phyloP scores from a whole-genome alignment of 768 basidiomycete genomes.

The Mycena metata region DNA sequence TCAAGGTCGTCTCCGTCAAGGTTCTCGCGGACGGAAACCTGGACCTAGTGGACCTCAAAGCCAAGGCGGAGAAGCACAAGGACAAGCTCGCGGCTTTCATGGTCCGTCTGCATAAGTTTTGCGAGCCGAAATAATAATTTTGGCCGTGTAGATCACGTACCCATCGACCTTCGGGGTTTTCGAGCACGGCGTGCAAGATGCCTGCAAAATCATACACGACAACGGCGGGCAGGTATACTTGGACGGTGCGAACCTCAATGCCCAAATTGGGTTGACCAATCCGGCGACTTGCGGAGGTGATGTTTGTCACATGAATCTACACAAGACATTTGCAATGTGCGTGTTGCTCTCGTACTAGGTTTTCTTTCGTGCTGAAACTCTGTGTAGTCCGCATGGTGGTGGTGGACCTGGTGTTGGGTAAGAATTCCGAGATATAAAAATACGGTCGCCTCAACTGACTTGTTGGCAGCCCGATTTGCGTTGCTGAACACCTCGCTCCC shows the following conservation, averaged over 20 bases:
- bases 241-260: conserved; percentile 96
- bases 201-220: conserved; percentile 93
- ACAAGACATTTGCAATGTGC: conserved; percentile 97
- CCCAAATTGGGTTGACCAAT: conserved; percentile 93
- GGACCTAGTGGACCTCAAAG: conserved; percentile 86
- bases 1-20: conserved; percentile 97
- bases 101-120: conserved; percentile 59
- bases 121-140: conserved; percentile 5
- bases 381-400: conserved; percentile 89
- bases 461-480: conserved; percentile 84
- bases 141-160: conserved; percentile 85
- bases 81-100: conserved; percentile 96
- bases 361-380: conserved; percentile 6
- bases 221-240: conserved; percentile 98
- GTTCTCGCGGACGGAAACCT: conserved; percentile 88
- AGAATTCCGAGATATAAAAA: conserved; percentile 37
- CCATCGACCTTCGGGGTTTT: conserved; percentile 99
- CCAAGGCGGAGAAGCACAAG: conserved; percentile 92
- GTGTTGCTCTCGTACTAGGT: conserved; percentile 40
- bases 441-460: conserved; percentile 27
- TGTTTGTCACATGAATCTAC: conserved; percentile 97
- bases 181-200: conserved; percentile 90
- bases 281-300: conserved; percentile 97
- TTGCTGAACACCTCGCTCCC: conserved; percentile 91
- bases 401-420: conserved; percentile 97